Evolutionary conservation across 345 rosid species (phyloP).

Genomic region (Syzygium oleosum): DNA sequence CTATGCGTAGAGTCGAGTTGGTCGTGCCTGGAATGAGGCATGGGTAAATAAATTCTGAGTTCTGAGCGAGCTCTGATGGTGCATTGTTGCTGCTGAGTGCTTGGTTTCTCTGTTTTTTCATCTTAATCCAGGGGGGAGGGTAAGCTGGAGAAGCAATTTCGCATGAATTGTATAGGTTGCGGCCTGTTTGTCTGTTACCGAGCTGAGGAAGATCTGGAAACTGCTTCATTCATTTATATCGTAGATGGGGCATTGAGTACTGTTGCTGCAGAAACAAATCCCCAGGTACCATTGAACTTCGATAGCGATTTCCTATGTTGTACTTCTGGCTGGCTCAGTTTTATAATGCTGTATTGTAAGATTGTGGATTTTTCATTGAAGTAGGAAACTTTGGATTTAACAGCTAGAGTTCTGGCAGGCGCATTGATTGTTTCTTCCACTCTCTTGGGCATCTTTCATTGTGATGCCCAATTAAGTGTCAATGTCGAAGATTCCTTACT

Average conservation of each 20-base stretch:
- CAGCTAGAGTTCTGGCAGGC: neutral
- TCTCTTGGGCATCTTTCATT: neutral
- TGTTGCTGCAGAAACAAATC: constrained; percentile 4
- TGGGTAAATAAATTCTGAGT: neutral
- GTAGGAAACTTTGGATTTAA: neutral
- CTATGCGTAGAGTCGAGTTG: neutral
- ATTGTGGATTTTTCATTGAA: neutral
- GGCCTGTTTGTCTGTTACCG: constrained; percentile 88
- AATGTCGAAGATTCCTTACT: neutral
- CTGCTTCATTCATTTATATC: constrained; percentile 61
- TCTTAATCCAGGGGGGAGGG: constrained; percentile 69
- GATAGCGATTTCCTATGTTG: neutral
- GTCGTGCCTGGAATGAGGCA: neutral
- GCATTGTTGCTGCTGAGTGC: neutral
- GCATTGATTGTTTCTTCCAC: neutral
- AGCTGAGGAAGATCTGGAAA: constrained; percentile 78
- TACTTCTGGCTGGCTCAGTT: neutral
- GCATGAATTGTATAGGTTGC: constrained; percentile 93
- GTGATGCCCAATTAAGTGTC: neutral
- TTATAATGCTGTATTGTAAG: neutral
- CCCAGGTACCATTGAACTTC: neutral
- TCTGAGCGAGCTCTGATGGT: neutral
- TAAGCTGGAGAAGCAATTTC: constrained; percentile 89
- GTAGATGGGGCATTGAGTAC: constrained; percentile 26
- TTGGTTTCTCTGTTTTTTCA: neutral